Evolutionary conservation across 192 early-diverging fungal species (phyloP).

Genomic region (Jimgerdemannia flammicorona): DNA sequence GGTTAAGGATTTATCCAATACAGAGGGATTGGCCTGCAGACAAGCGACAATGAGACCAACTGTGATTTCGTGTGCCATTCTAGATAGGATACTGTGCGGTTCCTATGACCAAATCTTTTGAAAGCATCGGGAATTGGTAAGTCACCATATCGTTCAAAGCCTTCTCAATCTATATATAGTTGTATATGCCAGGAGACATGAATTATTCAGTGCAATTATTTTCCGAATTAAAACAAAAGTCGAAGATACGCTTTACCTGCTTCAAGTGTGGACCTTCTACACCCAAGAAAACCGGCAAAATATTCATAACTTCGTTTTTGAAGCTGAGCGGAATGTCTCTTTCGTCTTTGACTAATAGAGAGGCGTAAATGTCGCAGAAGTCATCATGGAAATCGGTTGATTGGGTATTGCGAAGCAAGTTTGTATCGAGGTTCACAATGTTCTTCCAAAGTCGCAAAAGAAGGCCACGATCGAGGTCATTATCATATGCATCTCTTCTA

Average conservation of each 20-base stretch:
- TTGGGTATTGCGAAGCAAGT: constrained; percentile 28
- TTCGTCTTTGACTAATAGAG: constrained; percentile 24
- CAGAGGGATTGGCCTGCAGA: too few relatives aligned
- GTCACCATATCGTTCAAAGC: constrained; percentile 37
- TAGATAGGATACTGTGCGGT: constrained; percentile 10
- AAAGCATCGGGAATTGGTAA: constrained; percentile 44
- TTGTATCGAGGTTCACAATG: constrained; percentile 42
- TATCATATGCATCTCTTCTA: constrained; percentile 19
- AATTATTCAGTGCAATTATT: not conserved
- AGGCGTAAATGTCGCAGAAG: constrained; percentile 34
- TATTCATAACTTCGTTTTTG: constrained; percentile 42
- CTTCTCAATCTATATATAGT: constrained; percentile 34
- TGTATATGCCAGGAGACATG: constrained; percentile 3
- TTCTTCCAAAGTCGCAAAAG: constrained; percentile 42
- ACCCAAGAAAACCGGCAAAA: constrained; percentile 43
- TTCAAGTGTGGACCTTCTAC: constrained; percentile 18
- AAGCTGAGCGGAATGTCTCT: constrained; percentile 20
- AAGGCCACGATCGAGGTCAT: constrained; percentile 10
- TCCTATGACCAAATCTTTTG: constrained; percentile 8
- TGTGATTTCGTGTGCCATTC: not conserved
- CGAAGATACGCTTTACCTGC: constrained; percentile 15
- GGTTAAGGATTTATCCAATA: not conserved
- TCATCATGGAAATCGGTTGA: constrained; percentile 23
- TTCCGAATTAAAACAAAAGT: not conserved
- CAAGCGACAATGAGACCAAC: not conserved